Evolutionary conservation across 768 basidiomycete species (phyloP).

Genomic region (Kwoniella europaea): DNA sequence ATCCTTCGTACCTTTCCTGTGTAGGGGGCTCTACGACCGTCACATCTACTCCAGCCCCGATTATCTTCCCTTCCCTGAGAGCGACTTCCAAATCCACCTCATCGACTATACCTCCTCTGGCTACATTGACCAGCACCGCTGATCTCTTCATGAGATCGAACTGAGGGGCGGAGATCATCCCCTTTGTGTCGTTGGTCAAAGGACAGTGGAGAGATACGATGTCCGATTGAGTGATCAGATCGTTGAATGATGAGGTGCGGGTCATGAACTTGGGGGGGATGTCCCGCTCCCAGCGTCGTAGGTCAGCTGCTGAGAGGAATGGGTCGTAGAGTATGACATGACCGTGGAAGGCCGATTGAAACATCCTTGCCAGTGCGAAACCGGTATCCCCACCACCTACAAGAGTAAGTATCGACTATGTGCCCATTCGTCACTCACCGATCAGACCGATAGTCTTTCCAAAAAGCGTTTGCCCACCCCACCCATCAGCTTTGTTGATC

Average conservation of each 20-base stretch:
- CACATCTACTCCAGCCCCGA: constrained; percentile 53
- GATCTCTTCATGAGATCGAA: constrained; percentile 48
- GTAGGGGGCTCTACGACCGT: constrained; percentile 47
- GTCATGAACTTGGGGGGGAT: constrained; percentile 9
- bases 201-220: constrained; percentile 58
- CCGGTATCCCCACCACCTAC: constrained; percentile 49
- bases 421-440: constrained; percentile 41
- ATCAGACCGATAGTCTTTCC: constrained; percentile 57
- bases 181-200: constrained; percentile 42
- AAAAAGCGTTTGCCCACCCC: constrained; percentile 31
- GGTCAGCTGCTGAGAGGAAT: constrained; percentile 35
- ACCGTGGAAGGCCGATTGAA: constrained; percentile 51
- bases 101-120: constrained; percentile 57
- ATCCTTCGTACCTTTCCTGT: constrained; percentile 33
- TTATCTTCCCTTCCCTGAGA: constrained; percentile 36
- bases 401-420: background rate
- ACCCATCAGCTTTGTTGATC: constrained; percentile 27
- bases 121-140: constrained; percentile 56
- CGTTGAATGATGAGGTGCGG: constrained; percentile 35
- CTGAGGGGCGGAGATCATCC: constrained; percentile 47
- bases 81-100: constrained; percentile 41
- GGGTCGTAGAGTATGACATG: constrained; percentile 53
- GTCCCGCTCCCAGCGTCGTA: constrained; percentile 33
- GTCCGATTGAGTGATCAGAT: constrained; percentile 49
- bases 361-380: constrained; percentile 48